A percentile compares a stretch with the other conserved stretches of the same genome.
These are phyloP conservation scores for Calocera viscosa DNA, from an alignment of 768 basidiomycete species.

Conservation along the genomic window DNA sequence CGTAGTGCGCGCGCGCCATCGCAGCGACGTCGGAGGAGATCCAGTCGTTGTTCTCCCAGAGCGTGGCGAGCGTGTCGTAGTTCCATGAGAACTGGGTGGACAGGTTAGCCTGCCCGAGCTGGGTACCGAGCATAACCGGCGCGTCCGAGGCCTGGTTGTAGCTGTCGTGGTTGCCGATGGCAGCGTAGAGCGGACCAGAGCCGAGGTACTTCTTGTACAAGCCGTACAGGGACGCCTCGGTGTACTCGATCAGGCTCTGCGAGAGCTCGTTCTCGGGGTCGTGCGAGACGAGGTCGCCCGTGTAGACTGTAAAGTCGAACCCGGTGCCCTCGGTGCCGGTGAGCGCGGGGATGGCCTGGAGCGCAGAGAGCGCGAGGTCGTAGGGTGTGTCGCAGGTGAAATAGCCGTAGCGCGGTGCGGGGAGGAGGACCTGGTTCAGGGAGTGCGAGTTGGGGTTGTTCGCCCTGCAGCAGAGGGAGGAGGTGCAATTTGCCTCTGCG, in stretches of 20 bases:
- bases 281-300: conserved; percentile 64
- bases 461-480: conserved; percentile 51
- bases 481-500: conserved; percentile 59
- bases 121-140: conserved; percentile 14
- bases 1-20: conserved; percentile 54
- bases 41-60: conserved; percentile 66
- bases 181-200: conserved; percentile 59
- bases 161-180: conserved; percentile 66
- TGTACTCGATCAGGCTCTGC: conserved; percentile 45
- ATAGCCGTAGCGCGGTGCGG: conserved; percentile 58
- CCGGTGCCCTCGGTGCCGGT: conserved; percentile 48
- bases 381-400: conserved; percentile 56
- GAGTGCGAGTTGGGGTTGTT: conserved; percentile 32
- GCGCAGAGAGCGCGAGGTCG: conserved; percentile 44
- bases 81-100: conserved; percentile 34
- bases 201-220: conserved; percentile 51
- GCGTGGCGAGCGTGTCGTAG: conserved; percentile 56
- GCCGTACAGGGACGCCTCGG: conserved; percentile 56
- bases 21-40: conserved; percentile 43
- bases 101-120: conserved; percentile 14
- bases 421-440: conserved; percentile 39
- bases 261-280: conserved; percentile 48
- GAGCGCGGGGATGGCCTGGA: conserved; percentile 55
- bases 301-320: conserved; percentile 55
- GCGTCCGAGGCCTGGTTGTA: conserved; percentile 39